A percentile compares a stretch with the other conserved stretches of the same genome.
phyloP scores from a whole-genome alignment of 768 basidiomycete genomes.

The Mrakia gelida region DNA sequence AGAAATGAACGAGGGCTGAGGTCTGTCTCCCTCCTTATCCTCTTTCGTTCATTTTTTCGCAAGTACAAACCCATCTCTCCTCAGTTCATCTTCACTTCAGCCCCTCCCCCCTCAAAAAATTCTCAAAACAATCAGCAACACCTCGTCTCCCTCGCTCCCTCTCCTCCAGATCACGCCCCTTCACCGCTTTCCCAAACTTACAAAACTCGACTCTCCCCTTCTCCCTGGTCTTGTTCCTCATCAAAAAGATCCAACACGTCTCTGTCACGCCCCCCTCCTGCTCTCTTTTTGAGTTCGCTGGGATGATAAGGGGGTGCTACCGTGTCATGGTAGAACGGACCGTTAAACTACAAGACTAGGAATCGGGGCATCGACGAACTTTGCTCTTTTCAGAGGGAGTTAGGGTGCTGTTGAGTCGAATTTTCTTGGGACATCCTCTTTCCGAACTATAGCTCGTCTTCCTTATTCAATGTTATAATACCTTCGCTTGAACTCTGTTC shows the following conservation, averaged over 20 bases:
- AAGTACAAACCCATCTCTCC: no score
- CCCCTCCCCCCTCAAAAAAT: no score
- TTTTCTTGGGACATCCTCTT: background rate
- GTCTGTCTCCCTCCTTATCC: no score
- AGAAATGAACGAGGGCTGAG: no score
- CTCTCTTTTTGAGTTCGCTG: background rate
- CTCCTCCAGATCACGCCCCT: background rate
- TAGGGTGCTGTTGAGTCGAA: background rate
- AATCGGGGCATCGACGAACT: background rate
- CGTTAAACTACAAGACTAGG: background rate
- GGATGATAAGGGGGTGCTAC: conserved; percentile 5
- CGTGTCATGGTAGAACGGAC: background rate
- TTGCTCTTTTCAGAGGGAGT: background rate
- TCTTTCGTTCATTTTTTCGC: no score
- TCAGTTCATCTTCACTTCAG: no score
- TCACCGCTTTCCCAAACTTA: background rate
- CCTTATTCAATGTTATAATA: no score
- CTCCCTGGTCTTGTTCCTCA: background rate
- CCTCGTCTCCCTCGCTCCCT: no score
- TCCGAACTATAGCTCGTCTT: background rate
- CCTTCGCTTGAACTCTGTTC: no score
- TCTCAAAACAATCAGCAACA: no score
- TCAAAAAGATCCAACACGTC: conserved; percentile 5
- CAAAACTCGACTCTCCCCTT: background rate
- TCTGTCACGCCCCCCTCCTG: conserved; percentile 1